Conservation (phyloP, 2,329 filamentous ascomycete species). For the Ophiostoma populinum region DNA sequence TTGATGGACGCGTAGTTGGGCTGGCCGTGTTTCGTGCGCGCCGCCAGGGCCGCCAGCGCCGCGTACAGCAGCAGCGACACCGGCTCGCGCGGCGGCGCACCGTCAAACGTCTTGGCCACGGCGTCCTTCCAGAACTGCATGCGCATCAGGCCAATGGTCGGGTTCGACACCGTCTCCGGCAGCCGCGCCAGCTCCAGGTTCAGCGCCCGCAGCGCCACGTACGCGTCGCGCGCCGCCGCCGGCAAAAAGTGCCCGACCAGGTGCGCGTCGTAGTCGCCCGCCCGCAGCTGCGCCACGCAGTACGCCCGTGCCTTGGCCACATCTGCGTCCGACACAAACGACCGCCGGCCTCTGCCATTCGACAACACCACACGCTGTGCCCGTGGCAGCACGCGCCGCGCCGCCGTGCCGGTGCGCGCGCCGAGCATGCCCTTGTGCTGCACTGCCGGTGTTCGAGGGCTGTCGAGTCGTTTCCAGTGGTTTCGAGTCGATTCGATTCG, state of each 20-base stretch:
- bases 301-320: conserved; percentile 35
- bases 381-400: too few relatives aligned
- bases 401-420: too few relatives aligned
- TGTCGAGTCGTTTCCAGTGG: too few relatives aligned
- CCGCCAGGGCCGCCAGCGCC: conserved; percentile 46
- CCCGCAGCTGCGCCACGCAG: conserved; percentile 34
- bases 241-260: conserved; percentile 76
- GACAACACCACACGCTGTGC: too few relatives aligned
- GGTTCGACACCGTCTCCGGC: conserved; percentile 74
- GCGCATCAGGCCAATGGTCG: conserved; percentile 73
- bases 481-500: too few relatives aligned
- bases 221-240: conserved; percentile 55
- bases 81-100: conserved; percentile 71
- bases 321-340: conserved; percentile 32
- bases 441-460: too few relatives aligned
- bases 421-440: too few relatives aligned
- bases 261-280: conserved; percentile 73
- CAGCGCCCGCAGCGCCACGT: conserved; percentile 77
- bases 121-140: conserved; percentile 92
- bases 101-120: conserved; percentile 54
- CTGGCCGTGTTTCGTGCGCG: conserved; percentile 15
- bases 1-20: conserved; percentile 31
- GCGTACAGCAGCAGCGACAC: conserved; percentile 70
- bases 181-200: conserved; percentile 86
- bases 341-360: conserved; percentile 18